Evolutionary conservation across 805 yeast genomes (phyloP).

Genomic region (Pichia manshurica): DNA sequence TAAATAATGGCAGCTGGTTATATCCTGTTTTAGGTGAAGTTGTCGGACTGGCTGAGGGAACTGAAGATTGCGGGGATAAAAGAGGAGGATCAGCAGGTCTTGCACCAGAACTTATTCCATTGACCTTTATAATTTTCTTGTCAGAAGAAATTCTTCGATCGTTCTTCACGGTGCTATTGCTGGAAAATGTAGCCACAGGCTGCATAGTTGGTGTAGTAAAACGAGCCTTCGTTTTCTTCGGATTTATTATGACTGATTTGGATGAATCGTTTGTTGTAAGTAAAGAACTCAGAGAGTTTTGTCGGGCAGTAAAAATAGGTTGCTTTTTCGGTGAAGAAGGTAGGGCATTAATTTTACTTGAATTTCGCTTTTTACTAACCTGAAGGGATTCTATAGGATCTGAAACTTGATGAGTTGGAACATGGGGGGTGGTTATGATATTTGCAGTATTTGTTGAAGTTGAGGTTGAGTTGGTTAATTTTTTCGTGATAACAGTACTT

Average conservation of each 20-base stretch:
- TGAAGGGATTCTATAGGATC: slow-evolving; percentile 1
- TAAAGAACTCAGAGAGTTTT: slow-evolving; percentile 6
- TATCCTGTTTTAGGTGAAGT: not conserved
- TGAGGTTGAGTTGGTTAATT: slow-evolving; percentile 10
- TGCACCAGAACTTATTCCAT: not conserved
- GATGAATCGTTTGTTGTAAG: slow-evolving; percentile 19
- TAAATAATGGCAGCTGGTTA: not conserved
- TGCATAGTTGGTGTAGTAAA: not conserved
- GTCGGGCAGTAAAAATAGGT: not conserved
- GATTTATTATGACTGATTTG: slow-evolving; percentile 10
- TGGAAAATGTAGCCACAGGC: not conserved
- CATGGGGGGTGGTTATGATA: no score
- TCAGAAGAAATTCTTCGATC: not conserved
- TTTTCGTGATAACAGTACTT: slow-evolving; percentile 24
- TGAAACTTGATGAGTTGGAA: not conserved
- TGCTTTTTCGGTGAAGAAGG: not conserved
- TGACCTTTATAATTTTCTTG: not conserved
- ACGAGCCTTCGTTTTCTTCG: not conserved
- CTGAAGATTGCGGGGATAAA: not conserved
- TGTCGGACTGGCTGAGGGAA: not conserved
- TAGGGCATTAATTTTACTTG: no score
- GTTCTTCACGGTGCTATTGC: not conserved
- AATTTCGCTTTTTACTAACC: slow-evolving; percentile 1
- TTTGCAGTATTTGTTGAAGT: slow-evolving; percentile 10
- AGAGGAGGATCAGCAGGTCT: not conserved